Evolutionary conservation across 768 basidiomycete genomes (phyloP).

Genomic region (Amanita phalloides): DNA sequence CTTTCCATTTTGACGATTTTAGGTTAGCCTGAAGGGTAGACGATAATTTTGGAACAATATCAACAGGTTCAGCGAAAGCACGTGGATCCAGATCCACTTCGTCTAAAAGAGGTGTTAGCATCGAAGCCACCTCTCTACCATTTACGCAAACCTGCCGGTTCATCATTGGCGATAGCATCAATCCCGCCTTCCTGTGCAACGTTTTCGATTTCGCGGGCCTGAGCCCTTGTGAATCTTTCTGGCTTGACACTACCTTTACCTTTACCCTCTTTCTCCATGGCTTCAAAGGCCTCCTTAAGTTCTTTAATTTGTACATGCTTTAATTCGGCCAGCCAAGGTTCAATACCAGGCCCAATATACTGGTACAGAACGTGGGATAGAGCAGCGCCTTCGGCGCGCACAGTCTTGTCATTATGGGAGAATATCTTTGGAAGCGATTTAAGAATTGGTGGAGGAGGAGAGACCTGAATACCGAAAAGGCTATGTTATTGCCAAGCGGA

Average conservation of each 20-base stretch:
- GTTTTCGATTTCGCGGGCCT: constrained; percentile 60
- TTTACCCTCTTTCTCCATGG: constrained; percentile 72
- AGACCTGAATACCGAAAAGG: constrained; percentile 66
- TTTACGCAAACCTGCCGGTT: neutral
- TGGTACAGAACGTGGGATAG: constrained; percentile 75
- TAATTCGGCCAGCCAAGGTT: constrained; percentile 77
- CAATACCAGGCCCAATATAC: constrained; percentile 75
- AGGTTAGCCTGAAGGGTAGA: constrained; percentile 62
- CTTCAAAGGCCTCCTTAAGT: constrained; percentile 82
- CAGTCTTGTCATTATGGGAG: constrained; percentile 88
- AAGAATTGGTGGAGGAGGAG: constrained; percentile 69
- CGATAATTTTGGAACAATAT: constrained; percentile 70
- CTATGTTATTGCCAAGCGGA: constrained; percentile 26
- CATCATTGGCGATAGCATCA: constrained; percentile 17
- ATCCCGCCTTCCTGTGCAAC: constrained; percentile 17
- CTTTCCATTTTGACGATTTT: constrained; percentile 96
- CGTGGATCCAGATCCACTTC: constrained; percentile 60
- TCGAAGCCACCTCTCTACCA: constrained; percentile 9
- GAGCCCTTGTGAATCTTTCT: constrained; percentile 65
- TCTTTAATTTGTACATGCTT: constrained; percentile 98
- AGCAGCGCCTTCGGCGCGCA: constrained; percentile 81
- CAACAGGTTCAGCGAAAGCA: constrained; percentile 69
- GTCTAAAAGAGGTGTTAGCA: constrained; percentile 21
- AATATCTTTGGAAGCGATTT: constrained; percentile 90
- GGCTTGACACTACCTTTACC: constrained; percentile 78